Conservation (phyloP, 495 filamentous ascomycete species). For the Astrothelium macrocarpum region DNA sequence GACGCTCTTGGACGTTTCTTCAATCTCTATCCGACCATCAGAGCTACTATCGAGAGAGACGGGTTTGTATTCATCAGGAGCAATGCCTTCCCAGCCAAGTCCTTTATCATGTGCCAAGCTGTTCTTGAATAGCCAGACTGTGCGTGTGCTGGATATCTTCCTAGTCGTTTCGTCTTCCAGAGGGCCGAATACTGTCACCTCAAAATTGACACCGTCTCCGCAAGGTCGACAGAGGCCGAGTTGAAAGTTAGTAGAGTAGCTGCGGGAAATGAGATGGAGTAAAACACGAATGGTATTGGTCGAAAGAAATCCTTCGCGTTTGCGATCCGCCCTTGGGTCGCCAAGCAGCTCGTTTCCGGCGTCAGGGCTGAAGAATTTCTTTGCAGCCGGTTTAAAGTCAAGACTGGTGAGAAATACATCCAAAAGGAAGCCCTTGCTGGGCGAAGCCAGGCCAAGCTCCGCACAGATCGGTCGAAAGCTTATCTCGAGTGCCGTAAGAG, state of each 20-base stretch:
- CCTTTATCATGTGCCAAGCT: not conserved
- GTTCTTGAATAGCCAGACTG: not conserved
- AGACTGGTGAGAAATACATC: not conserved
- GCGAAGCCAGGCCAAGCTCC: not conserved
- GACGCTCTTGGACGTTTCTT: not conserved
- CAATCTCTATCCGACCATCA: not conserved
- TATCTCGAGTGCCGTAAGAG: not conserved
- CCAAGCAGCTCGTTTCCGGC: not conserved
- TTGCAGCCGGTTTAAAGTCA: not conserved
- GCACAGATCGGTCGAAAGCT: not conserved
- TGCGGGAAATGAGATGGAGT: not conserved
- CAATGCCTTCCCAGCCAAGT: not conserved
- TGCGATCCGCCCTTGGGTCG: not conserved
- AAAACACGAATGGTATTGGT: not conserved
- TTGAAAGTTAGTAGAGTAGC: not conserved
- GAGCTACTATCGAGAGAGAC: not conserved
- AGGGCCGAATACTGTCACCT: not conserved
- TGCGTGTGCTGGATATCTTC: not conserved
- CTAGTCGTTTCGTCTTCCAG: not conserved
- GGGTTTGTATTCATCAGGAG: not conserved
- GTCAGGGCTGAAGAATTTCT: not conserved
- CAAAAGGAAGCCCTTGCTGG: not conserved
- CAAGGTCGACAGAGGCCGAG: not conserved
- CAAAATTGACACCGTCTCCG: not conserved
- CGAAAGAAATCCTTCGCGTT: slow-evolving; percentile 1